A percentile compares a stretch with the other conserved stretches of the same genome.
These are phyloP conservation scores for Tricholoma flavovirens DNA, from an alignment of 768 basidiomycete species.

Conservation along the genomic window DNA sequence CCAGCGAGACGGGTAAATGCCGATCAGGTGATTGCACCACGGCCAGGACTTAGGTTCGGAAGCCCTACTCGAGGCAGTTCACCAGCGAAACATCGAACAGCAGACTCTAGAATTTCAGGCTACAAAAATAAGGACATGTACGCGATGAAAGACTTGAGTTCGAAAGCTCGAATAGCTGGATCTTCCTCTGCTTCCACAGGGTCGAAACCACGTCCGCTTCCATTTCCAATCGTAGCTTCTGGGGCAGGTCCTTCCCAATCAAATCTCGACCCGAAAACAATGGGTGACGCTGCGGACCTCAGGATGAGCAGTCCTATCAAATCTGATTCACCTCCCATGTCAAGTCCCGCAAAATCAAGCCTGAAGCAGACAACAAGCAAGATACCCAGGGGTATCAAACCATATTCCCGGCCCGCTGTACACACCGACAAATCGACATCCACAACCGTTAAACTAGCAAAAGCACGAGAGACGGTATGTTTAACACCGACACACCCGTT, in stretches of 20 bases:
- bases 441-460: slow-evolving; percentile 11
- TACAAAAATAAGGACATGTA: slow-evolving; percentile 7
- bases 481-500: background rate
- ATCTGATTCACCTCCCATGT: slow-evolving; percentile 14
- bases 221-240: slow-evolving; percentile 29
- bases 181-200: slow-evolving; percentile 2
- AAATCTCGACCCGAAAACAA: slow-evolving; percentile 26
- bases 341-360: slow-evolving; percentile 36
- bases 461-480: background rate
- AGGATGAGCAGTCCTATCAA: slow-evolving; percentile 12
- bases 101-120: slow-evolving; percentile 17
- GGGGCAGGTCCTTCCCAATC: slow-evolving; percentile 13
- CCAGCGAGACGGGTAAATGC: slow-evolving; percentile 34
- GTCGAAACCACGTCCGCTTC: slow-evolving; percentile 18
- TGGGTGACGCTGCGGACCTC: background rate
- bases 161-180: background rate
- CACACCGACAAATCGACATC: slow-evolving; percentile 7
- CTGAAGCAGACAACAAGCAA: slow-evolving; percentile 50
- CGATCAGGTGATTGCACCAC: slow-evolving; percentile 30
- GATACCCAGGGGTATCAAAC: slow-evolving; percentile 60
- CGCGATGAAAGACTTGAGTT: slow-evolving; percentile 5
- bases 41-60: slow-evolving; percentile 22
- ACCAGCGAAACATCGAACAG: slow-evolving; percentile 28
- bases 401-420: slow-evolving; percentile 42
- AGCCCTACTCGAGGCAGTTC: slow-evolving; percentile 19